These are phyloP conservation scores for Alternaria brassicicola DNA, from an alignment of 2,329 filamentous ascomycete species.

Conservation along the genomic window DNA sequence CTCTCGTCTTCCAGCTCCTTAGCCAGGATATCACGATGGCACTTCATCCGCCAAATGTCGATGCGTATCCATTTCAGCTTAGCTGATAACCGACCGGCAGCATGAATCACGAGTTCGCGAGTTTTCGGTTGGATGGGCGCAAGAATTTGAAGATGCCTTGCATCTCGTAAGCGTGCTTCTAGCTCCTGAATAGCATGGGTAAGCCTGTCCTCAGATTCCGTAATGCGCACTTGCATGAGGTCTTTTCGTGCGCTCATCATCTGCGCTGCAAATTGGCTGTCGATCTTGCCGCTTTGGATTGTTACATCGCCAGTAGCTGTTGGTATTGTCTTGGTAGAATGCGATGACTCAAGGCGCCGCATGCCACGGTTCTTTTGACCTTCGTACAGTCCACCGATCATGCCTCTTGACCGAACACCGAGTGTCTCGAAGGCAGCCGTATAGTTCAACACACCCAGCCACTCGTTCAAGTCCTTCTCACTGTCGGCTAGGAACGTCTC, in stretches of 20 bases:
- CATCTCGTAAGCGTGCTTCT: slow-evolving; percentile 83
- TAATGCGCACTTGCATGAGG: slow-evolving; percentile 82
- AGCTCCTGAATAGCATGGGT: slow-evolving; percentile 75
- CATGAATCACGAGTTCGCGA: slow-evolving; percentile 81
- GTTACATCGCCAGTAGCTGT: slow-evolving; percentile 76
- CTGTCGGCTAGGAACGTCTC: slow-evolving; percentile 90
- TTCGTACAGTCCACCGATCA: slow-evolving; percentile 84
- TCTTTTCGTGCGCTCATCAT: slow-evolving; percentile 82
- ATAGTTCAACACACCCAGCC: slow-evolving; percentile 95
- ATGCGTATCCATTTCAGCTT: slow-evolving; percentile 93
- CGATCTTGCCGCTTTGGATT: slow-evolving; percentile 74
- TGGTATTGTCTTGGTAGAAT: slow-evolving; percentile 65
- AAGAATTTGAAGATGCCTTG: slow-evolving; percentile 84
- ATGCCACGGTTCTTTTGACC: slow-evolving; percentile 77
- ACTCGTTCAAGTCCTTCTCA: slow-evolving; percentile 93
- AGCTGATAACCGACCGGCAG: slow-evolving; percentile 82
- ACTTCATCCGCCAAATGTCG: slow-evolving; percentile 90
- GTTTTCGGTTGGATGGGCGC: slow-evolving; percentile 92
- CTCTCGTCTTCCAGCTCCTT: slow-evolving; percentile 85
- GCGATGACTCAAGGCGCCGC: slow-evolving; percentile 68
- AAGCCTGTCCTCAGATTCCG: slow-evolving; percentile 80
- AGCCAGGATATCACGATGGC: slow-evolving; percentile 84
- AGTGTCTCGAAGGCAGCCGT: slow-evolving; percentile 92
- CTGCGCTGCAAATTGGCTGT: slow-evolving; percentile 82
- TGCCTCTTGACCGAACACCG: slow-evolving; percentile 86